Evolutionary conservation across 176 grass and related monocot species (phyloP).

Genomic region (Oryza glaberrima): DNA sequence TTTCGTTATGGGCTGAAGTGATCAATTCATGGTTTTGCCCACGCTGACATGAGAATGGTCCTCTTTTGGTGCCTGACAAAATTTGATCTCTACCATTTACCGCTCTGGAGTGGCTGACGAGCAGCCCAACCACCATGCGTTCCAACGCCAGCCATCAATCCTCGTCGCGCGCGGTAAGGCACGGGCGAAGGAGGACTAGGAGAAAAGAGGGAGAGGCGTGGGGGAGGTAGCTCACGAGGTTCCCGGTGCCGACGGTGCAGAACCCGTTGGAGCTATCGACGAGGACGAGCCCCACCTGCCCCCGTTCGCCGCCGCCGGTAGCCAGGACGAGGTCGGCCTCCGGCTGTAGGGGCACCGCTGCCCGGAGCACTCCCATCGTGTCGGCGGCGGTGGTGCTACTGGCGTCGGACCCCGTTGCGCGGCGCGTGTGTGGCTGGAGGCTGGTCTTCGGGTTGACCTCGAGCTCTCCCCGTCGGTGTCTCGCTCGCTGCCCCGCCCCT

Average conservation of each 20-base stretch:
- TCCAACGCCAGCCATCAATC: background rate
- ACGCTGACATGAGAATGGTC: too few relatives aligned
- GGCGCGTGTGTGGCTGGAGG: background rate
- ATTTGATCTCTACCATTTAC: too few relatives aligned
- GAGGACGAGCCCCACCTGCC: conserved; percentile 79
- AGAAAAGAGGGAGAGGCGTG: background rate
- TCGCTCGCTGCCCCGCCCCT: too few relatives aligned
- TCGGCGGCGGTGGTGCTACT: background rate
- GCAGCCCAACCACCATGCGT: too few relatives aligned
- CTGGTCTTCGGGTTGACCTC: background rate
- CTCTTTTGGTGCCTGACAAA: too few relatives aligned
- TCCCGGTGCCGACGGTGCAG: conserved; percentile 95
- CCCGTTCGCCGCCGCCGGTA: background rate
- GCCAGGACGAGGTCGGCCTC: conserved; percentile 51
- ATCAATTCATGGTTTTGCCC: too few relatives aligned
- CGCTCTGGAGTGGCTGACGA: too few relatives aligned
- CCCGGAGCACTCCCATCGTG: conserved; percentile 49
- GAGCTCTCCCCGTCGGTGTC: background rate
- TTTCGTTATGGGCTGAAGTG: too few relatives aligned
- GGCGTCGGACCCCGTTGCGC: conserved; percentile 8
- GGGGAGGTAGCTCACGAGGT: conserved; percentile 53
- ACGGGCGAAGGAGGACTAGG: background rate
- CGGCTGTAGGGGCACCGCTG: conserved; percentile 43
- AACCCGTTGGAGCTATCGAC: conserved; percentile 87
- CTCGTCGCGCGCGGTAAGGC: background rate